Evolutionary conservation across 31 red algal species (phyloP).

Genomic region (Porphyra umbilicalis): DNA sequence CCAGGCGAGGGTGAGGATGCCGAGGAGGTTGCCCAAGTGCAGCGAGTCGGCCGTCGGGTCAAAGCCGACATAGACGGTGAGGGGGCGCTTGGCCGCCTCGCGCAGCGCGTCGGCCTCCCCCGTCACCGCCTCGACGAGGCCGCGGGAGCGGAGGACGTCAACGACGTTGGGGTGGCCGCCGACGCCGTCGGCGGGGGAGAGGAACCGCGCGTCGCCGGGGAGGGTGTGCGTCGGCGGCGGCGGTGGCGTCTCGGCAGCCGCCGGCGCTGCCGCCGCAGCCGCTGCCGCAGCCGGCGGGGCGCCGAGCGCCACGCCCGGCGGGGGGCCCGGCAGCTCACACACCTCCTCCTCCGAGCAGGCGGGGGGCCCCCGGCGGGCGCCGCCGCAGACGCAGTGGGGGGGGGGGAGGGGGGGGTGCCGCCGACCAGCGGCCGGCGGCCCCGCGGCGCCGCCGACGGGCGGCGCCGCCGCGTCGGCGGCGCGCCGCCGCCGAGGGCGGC

Average conservation of each 20-base stretch:
- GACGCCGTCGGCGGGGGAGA: not conserved
- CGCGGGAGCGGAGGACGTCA: conserved; percentile 46
- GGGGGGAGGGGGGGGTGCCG: too few species aligned
- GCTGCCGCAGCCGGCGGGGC: not conserved
- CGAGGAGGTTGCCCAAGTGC: conserved; percentile 90
- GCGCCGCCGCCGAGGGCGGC: not conserved
- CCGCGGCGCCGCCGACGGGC: not conserved
- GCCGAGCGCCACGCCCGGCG: not conserved
- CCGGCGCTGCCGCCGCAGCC: not conserved
- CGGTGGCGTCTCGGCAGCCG: not conserved
- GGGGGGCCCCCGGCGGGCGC: not conserved
- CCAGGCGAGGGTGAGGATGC: conserved; percentile 74
- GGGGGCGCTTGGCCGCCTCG: conserved; percentile 6
- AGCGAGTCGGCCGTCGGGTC: conserved; percentile 94
- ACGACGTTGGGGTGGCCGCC: conserved; percentile 38
- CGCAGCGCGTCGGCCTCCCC: conserved; percentile 17
- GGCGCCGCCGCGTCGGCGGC: not conserved
- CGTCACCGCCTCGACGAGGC: conserved; percentile 54
- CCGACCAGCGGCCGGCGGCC: too few species aligned
- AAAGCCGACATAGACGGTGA: conserved; percentile 74
- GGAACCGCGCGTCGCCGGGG: not conserved
- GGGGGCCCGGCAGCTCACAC: not conserved
- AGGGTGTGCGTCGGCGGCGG: not conserved
- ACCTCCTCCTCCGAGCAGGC: not conserved
- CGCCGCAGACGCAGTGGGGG: not conserved